Percentiles rank a stretch among this genome's conserved stretches.
These are phyloP conservation scores for Globisporangium emineosum DNA, from an alignment of 352 stramenopile genomes.

Conservation along the genomic window DNA sequence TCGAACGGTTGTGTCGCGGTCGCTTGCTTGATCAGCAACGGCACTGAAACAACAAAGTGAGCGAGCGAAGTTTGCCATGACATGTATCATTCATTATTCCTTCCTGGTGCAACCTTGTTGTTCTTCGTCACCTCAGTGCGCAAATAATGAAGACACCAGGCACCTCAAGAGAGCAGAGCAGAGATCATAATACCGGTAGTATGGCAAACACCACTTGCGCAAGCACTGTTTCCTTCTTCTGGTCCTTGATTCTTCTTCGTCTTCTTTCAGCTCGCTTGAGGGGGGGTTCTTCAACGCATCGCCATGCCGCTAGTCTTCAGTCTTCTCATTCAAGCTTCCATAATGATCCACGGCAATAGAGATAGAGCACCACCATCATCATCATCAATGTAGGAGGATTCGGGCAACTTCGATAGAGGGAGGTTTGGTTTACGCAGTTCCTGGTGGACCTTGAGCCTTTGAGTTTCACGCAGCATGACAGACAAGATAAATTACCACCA, in stretches of 20 bases:
- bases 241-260: conserved; percentile 1
- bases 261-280: neutral
- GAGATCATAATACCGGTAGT: neutral
- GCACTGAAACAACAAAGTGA: conserved; percentile 12
- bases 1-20: conserved; percentile 4
- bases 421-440: conserved; percentile 36
- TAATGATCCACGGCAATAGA: conserved; percentile 10
- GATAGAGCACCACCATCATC: conserved; percentile 13
- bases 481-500: conserved; percentile 33
- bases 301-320: conserved; percentile 2
- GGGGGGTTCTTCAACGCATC: neutral
- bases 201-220: conserved; percentile 5
- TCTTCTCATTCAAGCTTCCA: conserved; percentile 11
- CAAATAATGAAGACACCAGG: no score
- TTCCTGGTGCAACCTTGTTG: conserved; percentile 4
- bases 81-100: conserved; percentile 9
- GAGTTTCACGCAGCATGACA: conserved; percentile 20
- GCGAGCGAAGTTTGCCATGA: conserved; percentile 1
- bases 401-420: conserved; percentile 12
- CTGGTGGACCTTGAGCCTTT: conserved; percentile 67
- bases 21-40: neutral
- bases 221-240: conserved; percentile 3
- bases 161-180: conserved; percentile 4
- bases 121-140: conserved; percentile 2
- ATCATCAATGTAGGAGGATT: conserved; percentile 16